These are phyloP conservation scores for Daldinia childiae DNA, from an alignment of 495 filamentous ascomycete species.

Conservation along the genomic window DNA sequence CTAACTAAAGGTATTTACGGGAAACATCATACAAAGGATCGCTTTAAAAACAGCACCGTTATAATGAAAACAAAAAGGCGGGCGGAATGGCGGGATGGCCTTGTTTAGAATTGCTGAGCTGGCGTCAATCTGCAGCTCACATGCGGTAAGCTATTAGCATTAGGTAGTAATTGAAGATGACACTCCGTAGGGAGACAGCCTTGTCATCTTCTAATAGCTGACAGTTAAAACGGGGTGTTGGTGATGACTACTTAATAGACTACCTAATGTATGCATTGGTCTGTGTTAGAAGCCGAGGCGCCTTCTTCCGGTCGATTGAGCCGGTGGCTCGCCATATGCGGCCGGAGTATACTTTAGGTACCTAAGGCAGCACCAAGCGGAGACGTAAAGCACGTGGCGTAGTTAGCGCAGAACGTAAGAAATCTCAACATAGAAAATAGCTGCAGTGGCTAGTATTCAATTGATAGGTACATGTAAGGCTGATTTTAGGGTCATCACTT, in stretches of 20 bases:
- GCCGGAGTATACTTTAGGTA: neutral
- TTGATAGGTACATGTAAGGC: constrained; percentile 8
- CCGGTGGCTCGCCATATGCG: neutral
- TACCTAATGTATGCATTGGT: neutral
- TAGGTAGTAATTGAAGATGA: neutral
- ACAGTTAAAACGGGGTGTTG: neutral
- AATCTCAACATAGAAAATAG: neutral
- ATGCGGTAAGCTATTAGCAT: constrained; percentile 1
- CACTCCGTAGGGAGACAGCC: constrained; percentile 1
- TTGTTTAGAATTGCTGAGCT: neutral
- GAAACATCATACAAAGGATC: neutral
- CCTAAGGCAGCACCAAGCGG: too few relatives aligned
- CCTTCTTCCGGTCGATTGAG: neutral
- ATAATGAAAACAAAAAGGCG: neutral
- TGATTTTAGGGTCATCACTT: neutral
- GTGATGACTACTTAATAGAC: neutral
- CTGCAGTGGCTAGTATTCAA: constrained; percentile 21
- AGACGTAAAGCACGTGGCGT: neutral
- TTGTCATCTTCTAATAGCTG: neutral
- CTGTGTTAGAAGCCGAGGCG: constrained; percentile 3
- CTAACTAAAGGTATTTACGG: neutral
- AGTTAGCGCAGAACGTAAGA: neutral
- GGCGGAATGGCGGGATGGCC: neutral
- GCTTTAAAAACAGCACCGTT: neutral
- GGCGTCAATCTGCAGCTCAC: neutral